phyloP scores from a whole-genome alignment of 2,329 filamentous ascomycete genomes.

The Decorospora gaudefroyi region DNA sequence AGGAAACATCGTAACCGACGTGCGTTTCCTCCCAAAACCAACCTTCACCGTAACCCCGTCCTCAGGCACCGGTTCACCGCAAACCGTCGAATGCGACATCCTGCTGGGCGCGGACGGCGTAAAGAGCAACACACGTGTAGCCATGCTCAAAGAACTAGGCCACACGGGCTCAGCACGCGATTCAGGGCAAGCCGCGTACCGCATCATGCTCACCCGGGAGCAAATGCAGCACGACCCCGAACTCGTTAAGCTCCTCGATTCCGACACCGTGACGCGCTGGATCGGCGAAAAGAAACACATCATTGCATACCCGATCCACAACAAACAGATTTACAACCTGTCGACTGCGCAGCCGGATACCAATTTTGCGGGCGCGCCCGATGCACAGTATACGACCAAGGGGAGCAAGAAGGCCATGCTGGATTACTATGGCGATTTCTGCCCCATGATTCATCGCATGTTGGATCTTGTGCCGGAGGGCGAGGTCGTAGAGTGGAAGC shows the following conservation, averaged over 20 bases:
- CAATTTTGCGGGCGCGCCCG: conserved; percentile 61
- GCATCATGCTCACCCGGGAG: conserved; percentile 73
- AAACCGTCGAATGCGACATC: conserved; percentile 57
- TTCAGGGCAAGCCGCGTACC: conserved; percentile 76
- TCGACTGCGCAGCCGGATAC: conserved; percentile 65
- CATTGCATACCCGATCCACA: conserved; percentile 75
- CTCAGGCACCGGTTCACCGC: conserved; percentile 58
- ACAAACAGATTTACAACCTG: conserved; percentile 69
- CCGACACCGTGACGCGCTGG: conserved; percentile 72
- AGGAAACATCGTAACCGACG: conserved; percentile 58
- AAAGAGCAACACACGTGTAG: conserved; percentile 53
- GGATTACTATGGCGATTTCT: conserved; percentile 63
- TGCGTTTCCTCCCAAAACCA: conserved; percentile 63
- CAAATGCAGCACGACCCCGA: conserved; percentile 70
- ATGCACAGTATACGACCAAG: conserved; percentile 66
- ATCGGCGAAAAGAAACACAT: conserved; percentile 76
- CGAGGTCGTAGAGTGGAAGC: conserved; percentile 70
- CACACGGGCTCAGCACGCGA: conserved; percentile 63
- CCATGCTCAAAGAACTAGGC: conserved; percentile 60
- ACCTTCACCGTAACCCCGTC: conserved; percentile 62
- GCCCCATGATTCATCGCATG: conserved; percentile 64
- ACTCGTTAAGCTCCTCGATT: conserved; percentile 67
- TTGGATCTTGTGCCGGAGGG: conserved; percentile 65
- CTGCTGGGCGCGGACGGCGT: conserved; percentile 56
- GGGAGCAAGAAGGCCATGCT: conserved; percentile 66